These are phyloP conservation scores for Globisporangium alternatum DNA, from an alignment of 352 stramenopile species.

Conservation along the genomic window DNA sequence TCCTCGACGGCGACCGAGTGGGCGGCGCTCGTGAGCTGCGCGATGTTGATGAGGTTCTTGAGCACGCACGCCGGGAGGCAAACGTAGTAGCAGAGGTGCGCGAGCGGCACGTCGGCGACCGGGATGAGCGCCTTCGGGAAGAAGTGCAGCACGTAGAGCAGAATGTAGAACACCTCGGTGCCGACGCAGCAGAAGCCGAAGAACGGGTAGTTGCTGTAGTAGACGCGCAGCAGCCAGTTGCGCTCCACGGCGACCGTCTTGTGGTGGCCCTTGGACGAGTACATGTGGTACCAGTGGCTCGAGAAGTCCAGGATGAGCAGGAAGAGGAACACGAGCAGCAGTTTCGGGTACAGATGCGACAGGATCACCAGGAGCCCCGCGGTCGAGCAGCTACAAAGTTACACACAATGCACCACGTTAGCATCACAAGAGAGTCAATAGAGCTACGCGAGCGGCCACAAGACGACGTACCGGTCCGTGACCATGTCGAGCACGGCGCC, in stretches of 20 bases:
- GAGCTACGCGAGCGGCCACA: background rate
- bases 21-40: conserved; percentile 86
- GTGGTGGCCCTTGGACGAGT: conserved; percentile 93
- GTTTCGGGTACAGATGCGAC: conserved; percentile 87
- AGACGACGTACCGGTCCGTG: conserved; percentile 81
- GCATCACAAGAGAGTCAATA: background rate
- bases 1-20: conserved; percentile 75
- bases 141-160: conserved; percentile 89
- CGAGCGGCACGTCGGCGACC: conserved; percentile 46
- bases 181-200: conserved; percentile 94
- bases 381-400: conserved; percentile 83
- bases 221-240: conserved; percentile 94
- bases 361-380: conserved; percentile 94
- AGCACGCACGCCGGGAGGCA: conserved; percentile 88
- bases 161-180: conserved; percentile 90
- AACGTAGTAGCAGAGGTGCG: conserved; percentile 79
- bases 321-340: conserved; percentile 81
- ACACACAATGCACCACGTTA: background rate
- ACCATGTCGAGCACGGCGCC: conserved; percentile 98
- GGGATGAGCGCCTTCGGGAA: conserved; percentile 62
- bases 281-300: conserved; percentile 99
- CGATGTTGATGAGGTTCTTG: conserved; percentile 93
- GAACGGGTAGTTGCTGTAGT: conserved; percentile 91
- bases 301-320: conserved; percentile 96
- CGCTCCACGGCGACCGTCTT: conserved; percentile 90